Conservation (phyloP, 345 rosid species). For the Aegle marmelos region DNA sequence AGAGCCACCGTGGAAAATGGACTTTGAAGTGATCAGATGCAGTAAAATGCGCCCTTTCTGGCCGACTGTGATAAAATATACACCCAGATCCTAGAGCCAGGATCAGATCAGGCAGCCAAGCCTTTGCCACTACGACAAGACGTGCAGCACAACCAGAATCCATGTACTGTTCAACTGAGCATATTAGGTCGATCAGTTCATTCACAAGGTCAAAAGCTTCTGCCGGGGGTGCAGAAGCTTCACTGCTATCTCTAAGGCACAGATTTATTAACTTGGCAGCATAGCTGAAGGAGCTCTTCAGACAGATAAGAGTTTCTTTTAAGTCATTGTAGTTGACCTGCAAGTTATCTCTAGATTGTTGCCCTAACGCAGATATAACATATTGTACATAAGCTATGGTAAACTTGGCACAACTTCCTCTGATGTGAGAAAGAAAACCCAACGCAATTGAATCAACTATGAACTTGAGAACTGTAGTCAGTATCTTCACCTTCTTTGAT, state of each 20-base stretch:
- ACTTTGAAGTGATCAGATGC: conserved; percentile 40
- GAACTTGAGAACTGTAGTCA: conserved; percentile 69
- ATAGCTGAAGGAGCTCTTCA: conserved; percentile 75
- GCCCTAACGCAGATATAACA: conserved; percentile 34
- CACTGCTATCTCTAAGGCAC: conserved; percentile 40
- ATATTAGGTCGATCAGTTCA: conserved; percentile 52
- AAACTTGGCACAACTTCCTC: conserved; percentile 49
- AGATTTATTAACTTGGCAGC: conserved; percentile 68
- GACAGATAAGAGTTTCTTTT: conserved; percentile 46
- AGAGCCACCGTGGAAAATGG: conserved; percentile 63
- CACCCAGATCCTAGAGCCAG: conserved; percentile 65
- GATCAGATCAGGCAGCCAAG: conserved; percentile 90
- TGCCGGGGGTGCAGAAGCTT: conserved; percentile 39
- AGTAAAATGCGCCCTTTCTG: conserved; percentile 29
- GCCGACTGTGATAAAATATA: conserved; percentile 34
- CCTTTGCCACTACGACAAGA: conserved; percentile 50
- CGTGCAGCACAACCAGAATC: conserved; percentile 53
- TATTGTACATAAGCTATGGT: conserved; percentile 50
- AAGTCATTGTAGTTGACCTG: conserved; percentile 48
- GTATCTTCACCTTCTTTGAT: conserved; percentile 50
- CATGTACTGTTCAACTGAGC: conserved; percentile 41
- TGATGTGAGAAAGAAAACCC: conserved; percentile 44
- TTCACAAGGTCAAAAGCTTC: conserved; percentile 64
- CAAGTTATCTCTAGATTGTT: conserved; percentile 34
- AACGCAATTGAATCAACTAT: conserved; percentile 54